Base-by-base conservation (phyloP, 179 eudicot species). In the Heliamphora pulchella region DNA sequence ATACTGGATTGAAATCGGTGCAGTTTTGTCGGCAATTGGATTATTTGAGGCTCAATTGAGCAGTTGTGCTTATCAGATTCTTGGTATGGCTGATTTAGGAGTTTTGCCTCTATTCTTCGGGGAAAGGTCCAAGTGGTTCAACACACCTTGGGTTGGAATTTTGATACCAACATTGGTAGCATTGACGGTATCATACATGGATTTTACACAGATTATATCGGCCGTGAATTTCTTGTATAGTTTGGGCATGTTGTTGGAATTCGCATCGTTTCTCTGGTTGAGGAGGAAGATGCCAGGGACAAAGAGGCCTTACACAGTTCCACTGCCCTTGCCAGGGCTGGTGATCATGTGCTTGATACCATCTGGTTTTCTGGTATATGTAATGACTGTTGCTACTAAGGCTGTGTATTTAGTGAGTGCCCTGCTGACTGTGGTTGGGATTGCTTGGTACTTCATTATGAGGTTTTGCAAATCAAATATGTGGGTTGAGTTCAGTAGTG, bases 161-260 rank as follows among this genome's bases (percentile, higher is more conserved):
- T 4, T 71, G 74, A 53, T 71, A 8, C 55, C 74, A n/a, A 71
- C 74, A 18, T n/a, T 71, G 57, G 55, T 48, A 4, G 74, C 55
- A 71, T 48, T 71, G 74, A 55, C 74, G 18, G 74, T 48, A 8
- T 71, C 74, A 0, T 71, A n/a, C 5, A 48, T 71, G 74, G 41
- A 50, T n/a, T 71, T 71, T 18, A 39, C n/a, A 44, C 13, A 71
- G 2, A 71, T 71, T n/a, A 48, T 71, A 71, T 71, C 74, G 50
- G 17, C 57, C 0, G 74, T 71, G 74, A 71, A 71, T 71, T 48
- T 71, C 39, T 47, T 71, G 74, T 71, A 71, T 3, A 71, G 74
- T 48, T 71, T 71, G 74, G 74, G 74, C 22, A 71, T 71, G 74
- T 47, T 71, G 74, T 71, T 71, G 57, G 74, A 71, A 71, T 71